These are phyloP conservation scores for Stagonosporopsis vannaccii DNA, from an alignment of 2,329 filamentous ascomycete genomes.

Conservation along the genomic window DNA sequence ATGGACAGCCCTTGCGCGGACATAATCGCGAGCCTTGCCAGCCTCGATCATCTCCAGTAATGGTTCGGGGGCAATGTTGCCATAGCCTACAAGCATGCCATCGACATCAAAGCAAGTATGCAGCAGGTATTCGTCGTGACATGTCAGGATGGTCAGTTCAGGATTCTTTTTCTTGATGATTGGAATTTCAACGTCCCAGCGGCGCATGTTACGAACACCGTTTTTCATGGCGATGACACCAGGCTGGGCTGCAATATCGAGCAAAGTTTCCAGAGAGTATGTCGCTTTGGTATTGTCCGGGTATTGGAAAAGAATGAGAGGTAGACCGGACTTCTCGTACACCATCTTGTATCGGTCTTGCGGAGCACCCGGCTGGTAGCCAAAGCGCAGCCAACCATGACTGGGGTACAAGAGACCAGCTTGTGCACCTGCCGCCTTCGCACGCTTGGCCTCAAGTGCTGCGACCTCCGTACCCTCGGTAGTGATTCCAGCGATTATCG, in stretches of 20 bases:
- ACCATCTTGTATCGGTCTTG: slow-evolving; percentile 61
- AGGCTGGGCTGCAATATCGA: slow-evolving; percentile 61
- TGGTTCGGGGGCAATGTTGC: slow-evolving; percentile 60
- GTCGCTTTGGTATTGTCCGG: slow-evolving; percentile 62
- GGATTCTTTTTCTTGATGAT: slow-evolving; percentile 59
- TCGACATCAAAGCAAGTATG: slow-evolving; percentile 62
- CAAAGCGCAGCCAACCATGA: slow-evolving; percentile 64
- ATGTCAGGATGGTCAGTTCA: slow-evolving; percentile 59
- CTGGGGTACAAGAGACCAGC: slow-evolving; percentile 62
- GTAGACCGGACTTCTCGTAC: slow-evolving; percentile 59
- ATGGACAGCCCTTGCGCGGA: slow-evolving; percentile 58
- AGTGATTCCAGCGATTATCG: slow-evolving; percentile 62
- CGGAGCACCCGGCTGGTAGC: slow-evolving; percentile 62
- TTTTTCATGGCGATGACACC: slow-evolving; percentile 66
- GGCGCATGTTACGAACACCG: slow-evolving; percentile 64
- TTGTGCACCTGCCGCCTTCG: slow-evolving; percentile 59
- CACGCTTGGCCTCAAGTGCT: slow-evolving; percentile 60
- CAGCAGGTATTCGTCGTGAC: slow-evolving; percentile 62
- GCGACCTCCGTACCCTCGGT: slow-evolving; percentile 62
- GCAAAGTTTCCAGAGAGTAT: slow-evolving; percentile 60
- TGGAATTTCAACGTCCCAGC: slow-evolving; percentile 64
- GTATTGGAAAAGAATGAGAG: slow-evolving; percentile 63
- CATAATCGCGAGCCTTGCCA: slow-evolving; percentile 60
- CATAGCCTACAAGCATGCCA: slow-evolving; percentile 63
- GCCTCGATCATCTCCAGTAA: slow-evolving; percentile 60